Base-by-base conservation (phyloP, 2,329 filamentous ascomycete genomes). In the Aspergillus sp. region DNA sequence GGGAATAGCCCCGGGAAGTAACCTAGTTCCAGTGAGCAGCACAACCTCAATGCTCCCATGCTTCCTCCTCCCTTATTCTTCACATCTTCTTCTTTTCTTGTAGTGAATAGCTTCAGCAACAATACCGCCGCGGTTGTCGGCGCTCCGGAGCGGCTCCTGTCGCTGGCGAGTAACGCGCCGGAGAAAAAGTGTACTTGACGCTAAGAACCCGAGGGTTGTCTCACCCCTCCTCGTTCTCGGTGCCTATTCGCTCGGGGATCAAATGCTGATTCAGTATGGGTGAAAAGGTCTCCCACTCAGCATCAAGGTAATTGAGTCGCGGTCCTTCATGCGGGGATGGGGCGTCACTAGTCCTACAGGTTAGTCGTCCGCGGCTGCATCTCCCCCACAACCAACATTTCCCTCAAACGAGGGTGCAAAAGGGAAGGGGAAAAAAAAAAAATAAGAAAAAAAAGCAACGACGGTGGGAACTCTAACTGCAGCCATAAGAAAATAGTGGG, bases 281-380 rank as follows among this genome's bases (percentile, higher is more conserved):
- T 42, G 27, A 21, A 17, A 13, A 8, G 25, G 11, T 21, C 41
- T 44, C 41, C 41, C 41, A 44, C 19, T 44, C 41, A 44, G 41
- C 41, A 25, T 32, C 48, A 50, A 50, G n/a, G 41, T 19, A 21
- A 23, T 44, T 19, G 41, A 38, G 17, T 49, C 48, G 17, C 58
- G 54, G 53, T 25, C 56, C 59, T 23, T 57, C 48, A 64, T 66
- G 64, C 58, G 64, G 64, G 60, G 60, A 57, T 54, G 56, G 52
- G 32, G 23, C 44, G 47, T 59, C 55, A 32, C 57, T 59, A 59
- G 53, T 57, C 55, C 32, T 52, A 36, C 32, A 38, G 50, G 44
- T 54, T 51, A 42, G 53, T 51, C 58, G 52, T 54, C 54, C 36
- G 58, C 49, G 52, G 62, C 57, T 59, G 61, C 60, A 44, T 30